phyloP scores from a whole-genome alignment of 2,329 filamentous ascomycete genomes.

The Aspergillus puulaauensis region DNA sequence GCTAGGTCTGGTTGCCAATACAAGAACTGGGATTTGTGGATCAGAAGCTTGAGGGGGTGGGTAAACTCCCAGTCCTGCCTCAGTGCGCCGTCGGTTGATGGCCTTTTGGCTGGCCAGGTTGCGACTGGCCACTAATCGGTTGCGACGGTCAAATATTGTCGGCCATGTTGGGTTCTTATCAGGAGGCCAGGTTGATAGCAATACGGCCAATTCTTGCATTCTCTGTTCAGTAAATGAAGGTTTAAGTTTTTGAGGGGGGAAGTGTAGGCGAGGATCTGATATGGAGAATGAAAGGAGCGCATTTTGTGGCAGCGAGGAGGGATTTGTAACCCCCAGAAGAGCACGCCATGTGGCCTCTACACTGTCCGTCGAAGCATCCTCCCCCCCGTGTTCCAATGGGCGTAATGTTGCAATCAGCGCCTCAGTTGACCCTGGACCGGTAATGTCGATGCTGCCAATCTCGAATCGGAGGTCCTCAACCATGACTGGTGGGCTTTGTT shows the following conservation, averaged over 20 bases:
- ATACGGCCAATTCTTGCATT: constrained; percentile 53
- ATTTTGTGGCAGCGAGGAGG: constrained; percentile 67
- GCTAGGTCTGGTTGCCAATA: constrained; percentile 61
- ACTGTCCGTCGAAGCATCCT: constrained; percentile 23
- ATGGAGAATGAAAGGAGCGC: constrained; percentile 71
- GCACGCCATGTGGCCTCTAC: constrained; percentile 43
- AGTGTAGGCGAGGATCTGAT: constrained; percentile 75
- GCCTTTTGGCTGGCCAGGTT: constrained; percentile 73
- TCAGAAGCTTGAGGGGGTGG: constrained; percentile 62
- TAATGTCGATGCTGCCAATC: constrained; percentile 69
- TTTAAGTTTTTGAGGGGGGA: constrained; percentile 65
- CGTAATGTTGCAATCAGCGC: constrained; percentile 68
- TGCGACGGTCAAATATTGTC: constrained; percentile 67
- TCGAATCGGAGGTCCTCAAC: constrained; percentile 70
- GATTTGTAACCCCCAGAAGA: constrained; percentile 59
- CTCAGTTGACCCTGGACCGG: constrained; percentile 76
- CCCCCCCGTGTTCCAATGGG: constrained; percentile 34
- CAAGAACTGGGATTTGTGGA: constrained; percentile 73
- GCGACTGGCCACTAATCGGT: constrained; percentile 63
- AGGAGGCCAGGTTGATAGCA: constrained; percentile 66
- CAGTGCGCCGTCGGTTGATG: constrained; percentile 73
- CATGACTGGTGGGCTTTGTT: constrained; percentile 60
- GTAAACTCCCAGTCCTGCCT: constrained; percentile 61
- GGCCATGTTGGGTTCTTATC: constrained; percentile 53
- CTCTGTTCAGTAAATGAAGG: constrained; percentile 36